Conservation (phyloP, 345 rosid species). For the Pugionium dolabratum region DNA sequence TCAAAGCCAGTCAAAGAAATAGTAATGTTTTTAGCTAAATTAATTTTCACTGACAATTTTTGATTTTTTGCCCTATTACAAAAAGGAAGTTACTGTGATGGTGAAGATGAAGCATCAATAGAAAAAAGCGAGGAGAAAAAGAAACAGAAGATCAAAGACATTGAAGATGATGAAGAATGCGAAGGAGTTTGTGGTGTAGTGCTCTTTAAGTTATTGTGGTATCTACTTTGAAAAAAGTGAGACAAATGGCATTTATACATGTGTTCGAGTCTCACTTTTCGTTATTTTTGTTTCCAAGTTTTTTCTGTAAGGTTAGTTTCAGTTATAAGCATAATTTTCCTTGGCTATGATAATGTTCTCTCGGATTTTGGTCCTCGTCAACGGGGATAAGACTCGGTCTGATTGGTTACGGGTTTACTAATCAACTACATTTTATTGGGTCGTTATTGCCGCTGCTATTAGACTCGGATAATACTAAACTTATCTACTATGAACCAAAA, state of each 20-base stretch:
- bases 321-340: background rate
- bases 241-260: conserved; percentile 42
- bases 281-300: conserved; percentile 18
- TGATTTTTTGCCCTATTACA: conserved; percentile 23
- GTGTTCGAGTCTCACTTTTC: conserved; percentile 38
- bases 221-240: conserved; percentile 34
- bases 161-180: conserved; percentile 37
- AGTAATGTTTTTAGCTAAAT: background rate
- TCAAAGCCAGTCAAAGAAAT: background rate
- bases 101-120: conserved; percentile 44
- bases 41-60: too few relatives aligned
- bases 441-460: too few relatives aligned
- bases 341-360: background rate
- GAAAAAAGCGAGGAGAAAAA: conserved; percentile 61
- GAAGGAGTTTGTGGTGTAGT: conserved; percentile 12
- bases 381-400: background rate
- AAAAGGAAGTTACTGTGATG: conserved; percentile 61
- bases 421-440: background rate
- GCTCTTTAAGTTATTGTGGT: conserved; percentile 23
- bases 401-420: background rate
- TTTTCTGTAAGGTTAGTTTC: conserved; percentile 14
- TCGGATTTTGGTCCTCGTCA: background rate
- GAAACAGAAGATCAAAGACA: conserved; percentile 48
- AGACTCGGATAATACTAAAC: conserved; percentile 9
- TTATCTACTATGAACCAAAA: conserved; percentile 16